Evolutionary conservation across 2,329 filamentous ascomycete species (phyloP), one percentile per base, ranked within the genome.

Genomic region (Aspergillus caelatus): DNA sequence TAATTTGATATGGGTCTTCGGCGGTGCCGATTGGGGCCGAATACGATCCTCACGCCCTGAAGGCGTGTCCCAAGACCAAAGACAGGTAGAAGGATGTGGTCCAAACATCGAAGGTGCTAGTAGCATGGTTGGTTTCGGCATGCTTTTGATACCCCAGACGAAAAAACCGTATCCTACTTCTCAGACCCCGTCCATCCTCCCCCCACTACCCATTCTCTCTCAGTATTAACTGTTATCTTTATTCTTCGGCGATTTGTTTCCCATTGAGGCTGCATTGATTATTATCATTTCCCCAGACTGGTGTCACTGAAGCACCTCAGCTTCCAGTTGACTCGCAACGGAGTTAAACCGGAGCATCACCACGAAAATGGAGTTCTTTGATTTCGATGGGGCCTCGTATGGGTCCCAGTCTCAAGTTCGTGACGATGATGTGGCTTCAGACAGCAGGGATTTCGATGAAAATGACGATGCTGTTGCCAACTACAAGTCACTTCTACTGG

Each of bases 311-410:
- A 46, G 32, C 34, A 55, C 36, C 28, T 26, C 48, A 41, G 46
- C 43, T 12, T 14, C 26, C 9, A 26, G 43, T 23, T 21, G n/a
- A 53, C 28, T 60, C 50, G 41, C 36, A 9, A n/a, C 30, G 8
- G 58, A 55, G 39, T 32, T 41, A 30, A 46, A n/a, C 21, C 32
- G 50, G 34, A 52, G 26, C 41, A 58, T 52, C 56, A n/a, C 54
- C 39, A 48, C 26, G 48, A 68, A 52, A 41, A 81, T 82, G 80
- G 80, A 82, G 68, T 82, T 81, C 70, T 82, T 82, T 66, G 75
- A 82, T 64, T 82, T 82, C 64, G 79, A 82, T 64, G 77, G 79
- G 62, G 80, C 80, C 39, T 79, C 80, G 23, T 75, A 74, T 59
- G 74, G 72, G 59, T 76, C 77, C 32, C 71, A 76, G 32, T 76